Evolutionary conservation across 2,329 filamentous ascomycete genomes (phyloP), one percentile per base, ranked within the genome.

Genomic region (Phyllachora maydis): DNA sequence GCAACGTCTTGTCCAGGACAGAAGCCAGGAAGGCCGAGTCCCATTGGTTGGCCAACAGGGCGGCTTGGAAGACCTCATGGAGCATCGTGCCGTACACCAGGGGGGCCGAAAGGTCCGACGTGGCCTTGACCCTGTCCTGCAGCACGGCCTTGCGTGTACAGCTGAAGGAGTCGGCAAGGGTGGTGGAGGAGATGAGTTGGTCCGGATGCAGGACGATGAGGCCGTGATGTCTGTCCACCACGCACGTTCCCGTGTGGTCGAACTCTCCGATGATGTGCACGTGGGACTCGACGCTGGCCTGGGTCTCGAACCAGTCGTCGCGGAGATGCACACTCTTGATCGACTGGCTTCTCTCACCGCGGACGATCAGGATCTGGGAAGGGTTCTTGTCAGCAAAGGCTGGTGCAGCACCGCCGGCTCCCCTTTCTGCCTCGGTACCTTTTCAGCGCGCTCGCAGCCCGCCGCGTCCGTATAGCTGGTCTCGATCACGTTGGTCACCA

Each of bases 41-140:
- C 81, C 88, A 98, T 29, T 60, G 51, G 41, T 95, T 93, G 3
- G 65, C 65, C 40, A 78, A 68, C 38, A 98, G 52, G 2, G 83
- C 82, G 40, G 83, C 73, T 42, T 98, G 88, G 35, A 98, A 95
- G 12, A 95, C 69, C 41, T 95, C 85, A 42, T 98, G 88, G 9
- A 98, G 62, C 27, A 98, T 73, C 18, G 78, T 88, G 22, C 88
- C 88, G 40, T 95, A 95, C 1, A 95, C 69, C 36, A 92, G 69
- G 1, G 83, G 68, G 16, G 76, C 65, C 21, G 70, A 78, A 3
- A 78, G 62, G 33, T 81, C 76, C 37, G 72, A 75, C 0, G 82
- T 85, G 6, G 81, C 79, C 46, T 95, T 95, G 36, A 98, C 74
- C 16, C 88, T 73, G 43, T 98, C 85, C 45, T 95, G 83, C 14